These are phyloP conservation scores for Martiniozyma asiatica DNA, from an alignment of 1,139 yeast genomes.

Conservation along the genomic window DNA sequence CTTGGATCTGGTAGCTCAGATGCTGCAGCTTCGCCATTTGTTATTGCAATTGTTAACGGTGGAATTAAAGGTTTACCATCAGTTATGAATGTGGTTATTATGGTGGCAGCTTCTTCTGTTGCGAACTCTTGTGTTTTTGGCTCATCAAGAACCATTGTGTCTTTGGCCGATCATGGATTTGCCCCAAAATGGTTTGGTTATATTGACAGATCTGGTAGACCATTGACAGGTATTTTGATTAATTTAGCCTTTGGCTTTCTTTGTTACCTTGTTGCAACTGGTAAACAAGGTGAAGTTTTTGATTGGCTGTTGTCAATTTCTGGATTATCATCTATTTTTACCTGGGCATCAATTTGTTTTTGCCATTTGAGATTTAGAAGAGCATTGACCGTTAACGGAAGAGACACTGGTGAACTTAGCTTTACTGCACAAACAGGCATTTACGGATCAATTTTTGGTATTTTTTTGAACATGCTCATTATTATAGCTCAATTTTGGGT, in stretches of 20 bases:
- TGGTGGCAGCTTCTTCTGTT: conserved; percentile 52
- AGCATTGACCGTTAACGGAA: conserved; percentile 55
- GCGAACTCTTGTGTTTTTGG: conserved; percentile 68
- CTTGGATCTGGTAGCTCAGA: conserved; percentile 25
- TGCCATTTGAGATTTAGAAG: conserved; percentile 66
- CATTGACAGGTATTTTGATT: conserved; percentile 46
- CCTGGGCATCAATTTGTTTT: conserved; percentile 66
- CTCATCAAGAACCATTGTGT: conserved; percentile 65
- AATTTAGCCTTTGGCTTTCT: conserved; percentile 52
- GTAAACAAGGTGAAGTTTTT: conserved; percentile 50
- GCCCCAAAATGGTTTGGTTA: conserved; percentile 63
- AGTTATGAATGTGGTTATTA: conserved; percentile 55
- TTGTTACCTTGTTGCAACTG: conserved; percentile 57
- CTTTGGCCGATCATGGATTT: conserved; percentile 69
- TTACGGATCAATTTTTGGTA: conserved; percentile 55
- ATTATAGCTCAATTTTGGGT: conserved; percentile 51
- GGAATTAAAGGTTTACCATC: conserved; percentile 36
- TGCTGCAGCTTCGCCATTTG: conserved; percentile 37
- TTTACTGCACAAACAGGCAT: conserved; percentile 55
- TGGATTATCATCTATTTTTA: conserved; percentile 67
- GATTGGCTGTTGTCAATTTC: conserved; percentile 72
- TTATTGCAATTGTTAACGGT: conserved; percentile 35
- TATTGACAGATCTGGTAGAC: conserved; percentile 61
- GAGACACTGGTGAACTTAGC: conserved; percentile 49
- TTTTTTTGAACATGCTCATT: conserved; percentile 43